phyloP scores from a whole-genome alignment of 192 early-diverging fungal genomes.

The Backusella australiensis region DNA sequence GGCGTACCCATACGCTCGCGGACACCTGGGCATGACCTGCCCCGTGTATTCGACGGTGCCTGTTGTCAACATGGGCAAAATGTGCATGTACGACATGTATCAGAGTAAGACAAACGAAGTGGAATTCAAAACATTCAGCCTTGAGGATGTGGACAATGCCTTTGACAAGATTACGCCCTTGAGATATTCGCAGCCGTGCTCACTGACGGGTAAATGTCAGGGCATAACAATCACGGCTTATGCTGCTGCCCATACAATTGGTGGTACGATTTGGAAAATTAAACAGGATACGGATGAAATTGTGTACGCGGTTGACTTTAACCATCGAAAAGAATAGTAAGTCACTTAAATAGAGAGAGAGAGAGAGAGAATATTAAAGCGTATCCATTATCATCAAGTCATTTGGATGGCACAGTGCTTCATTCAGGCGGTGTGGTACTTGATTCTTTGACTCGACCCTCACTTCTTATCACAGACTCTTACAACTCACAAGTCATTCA shows the following conservation, averaged over 20 bases:
- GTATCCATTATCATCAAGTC: conserved; percentile 39
- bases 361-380: no score
- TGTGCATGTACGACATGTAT: conserved; percentile 80
- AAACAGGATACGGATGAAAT: conserved; percentile 92
- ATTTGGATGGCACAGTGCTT: conserved; percentile 75
- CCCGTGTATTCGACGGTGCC: conserved; percentile 91
- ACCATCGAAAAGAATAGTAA: conserved; percentile 88
- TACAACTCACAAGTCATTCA: conserved; percentile 69
- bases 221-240: conserved; percentile 90
- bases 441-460: conserved; percentile 71
- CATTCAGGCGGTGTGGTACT: conserved; percentile 59
- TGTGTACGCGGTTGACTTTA: conserved; percentile 95
- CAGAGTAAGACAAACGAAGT: conserved; percentile 64
- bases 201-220: conserved; percentile 73
- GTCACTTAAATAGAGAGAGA: background rate
- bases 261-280: conserved; percentile 97
- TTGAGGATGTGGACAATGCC: conserved; percentile 79
- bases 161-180: conserved; percentile 81
- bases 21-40: conserved; percentile 78
- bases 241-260: conserved; percentile 90
- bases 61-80: conserved; percentile 85
- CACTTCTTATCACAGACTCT: conserved; percentile 92
- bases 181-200: conserved; percentile 84
- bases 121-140: conserved; percentile 73
- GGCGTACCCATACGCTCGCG: conserved; percentile 77